Base-by-base conservation (phyloP, 371 early-diverging fungal genomes). In the Parasitella parasitica region DNA sequence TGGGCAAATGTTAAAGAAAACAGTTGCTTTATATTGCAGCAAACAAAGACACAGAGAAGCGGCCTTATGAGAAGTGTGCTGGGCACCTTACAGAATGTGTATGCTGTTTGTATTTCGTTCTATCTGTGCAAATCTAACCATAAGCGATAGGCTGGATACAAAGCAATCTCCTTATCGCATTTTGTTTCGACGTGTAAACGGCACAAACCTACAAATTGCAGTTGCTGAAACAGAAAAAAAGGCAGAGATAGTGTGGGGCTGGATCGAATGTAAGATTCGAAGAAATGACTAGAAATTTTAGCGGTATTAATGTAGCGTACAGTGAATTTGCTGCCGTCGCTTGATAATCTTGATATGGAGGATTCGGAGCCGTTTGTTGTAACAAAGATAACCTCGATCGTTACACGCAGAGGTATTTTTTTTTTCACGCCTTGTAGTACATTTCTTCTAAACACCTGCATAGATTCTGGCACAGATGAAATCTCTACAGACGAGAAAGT, bases 131-230 rank as follows among this genome's bases (percentile, higher is more conserved):
- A n/a, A 38, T 38, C 37, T n/a, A 32, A 24, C 53, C 24, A 8
- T 58, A 27, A 7, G 26, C 24, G 20, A 37, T 56, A 87, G 89
- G 1, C 85, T 98, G 43, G 97, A 96, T 72, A 94, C 95, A 20
- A 94, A 94, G 77, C 97, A 96, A 73, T 88, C 95, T 11, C 91
- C 96, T 18, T 98, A 89, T 74, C 90, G 98, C 54, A 89, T 98
- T 27, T 70, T 96, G 2, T 89, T 92, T 71, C 85, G 87, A 63
- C 72, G 87, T 38, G 63, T 74, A 2, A 61, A 73, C n/a, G 78
- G 78, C 15, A 76, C 81, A 49, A 77, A 74, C 41, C 71, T 82
- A 46, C 82, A 85, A 20, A 81, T 93, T 59, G 86, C 93, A 34
- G 88, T 84, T 12, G 91, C 89, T 35, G 95, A 96, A 73, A 84